Conservation (phyloP, 257 asterid genomes). For the Gentiana dahurica region DNA sequence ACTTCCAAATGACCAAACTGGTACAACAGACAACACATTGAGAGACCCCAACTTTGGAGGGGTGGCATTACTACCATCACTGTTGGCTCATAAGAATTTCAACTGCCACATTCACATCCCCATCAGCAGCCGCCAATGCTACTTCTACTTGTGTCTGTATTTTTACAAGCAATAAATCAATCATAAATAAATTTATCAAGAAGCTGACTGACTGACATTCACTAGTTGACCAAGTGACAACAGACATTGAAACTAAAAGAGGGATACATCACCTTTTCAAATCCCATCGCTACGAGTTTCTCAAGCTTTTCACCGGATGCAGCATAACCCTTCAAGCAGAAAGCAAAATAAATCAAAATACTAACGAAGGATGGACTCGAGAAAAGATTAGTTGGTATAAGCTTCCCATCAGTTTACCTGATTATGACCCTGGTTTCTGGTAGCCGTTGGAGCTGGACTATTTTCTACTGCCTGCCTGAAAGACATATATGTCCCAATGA, state of each 20-base stretch:
- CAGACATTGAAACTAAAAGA: neutral
- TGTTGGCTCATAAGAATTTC: conserved; percentile 97
- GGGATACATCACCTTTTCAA: conserved; percentile 54
- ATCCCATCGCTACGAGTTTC: conserved; percentile 93
- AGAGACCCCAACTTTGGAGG: too few relatives aligned
- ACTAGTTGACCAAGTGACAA: neutral
- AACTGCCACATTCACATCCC: conserved; percentile 75
- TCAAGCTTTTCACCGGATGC: conserved; percentile 63
- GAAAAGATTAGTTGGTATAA: neutral
- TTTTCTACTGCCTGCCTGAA: conserved; percentile 23
- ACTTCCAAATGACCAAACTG: too few relatives aligned
- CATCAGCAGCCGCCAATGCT: conserved; percentile 90
- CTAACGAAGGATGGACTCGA: conserved; percentile 4
- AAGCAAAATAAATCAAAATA: conserved; percentile 10
- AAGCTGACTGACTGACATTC: neutral
- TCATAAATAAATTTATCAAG: neutral
- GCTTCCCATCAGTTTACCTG: conserved; percentile 1
- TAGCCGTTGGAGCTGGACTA: conserved; percentile 25
- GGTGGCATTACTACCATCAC: conserved; percentile 5
- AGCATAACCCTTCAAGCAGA: conserved; percentile 30
- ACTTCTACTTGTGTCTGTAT: conserved; percentile 90
- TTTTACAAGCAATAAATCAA: neutral
- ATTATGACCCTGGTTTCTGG: conserved; percentile 40
- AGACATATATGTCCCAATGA: neutral
- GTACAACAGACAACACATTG: too few relatives aligned